A percentile compares a stretch with the other conserved stretches of the same genome.
phyloP scores from a whole-genome alignment of 345 rosid genomes.

The Kandelia obovata region DNA sequence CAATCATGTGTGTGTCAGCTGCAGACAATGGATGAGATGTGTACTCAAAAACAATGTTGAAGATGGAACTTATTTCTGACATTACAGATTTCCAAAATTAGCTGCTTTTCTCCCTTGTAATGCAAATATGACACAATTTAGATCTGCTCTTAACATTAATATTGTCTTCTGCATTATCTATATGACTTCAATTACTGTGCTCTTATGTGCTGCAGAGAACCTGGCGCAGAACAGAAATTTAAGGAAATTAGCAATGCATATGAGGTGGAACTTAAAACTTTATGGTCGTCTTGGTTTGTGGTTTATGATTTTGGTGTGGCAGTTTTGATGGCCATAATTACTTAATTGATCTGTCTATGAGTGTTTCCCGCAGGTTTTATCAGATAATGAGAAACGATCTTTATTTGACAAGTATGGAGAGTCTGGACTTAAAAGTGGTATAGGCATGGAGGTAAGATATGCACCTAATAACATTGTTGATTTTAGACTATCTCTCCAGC shows the following conservation, averaged over 20 bases:
- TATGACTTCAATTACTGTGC: neutral
- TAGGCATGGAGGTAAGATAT: slow-evolving; percentile 92
- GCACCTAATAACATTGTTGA: neutral
- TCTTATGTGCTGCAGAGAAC: slow-evolving; percentile 51
- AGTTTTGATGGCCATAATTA: neutral
- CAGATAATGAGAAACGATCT: slow-evolving; percentile 94
- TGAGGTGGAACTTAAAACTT: slow-evolving; percentile 52
- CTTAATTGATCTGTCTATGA: slow-evolving; percentile 10
- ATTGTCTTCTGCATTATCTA: neutral
- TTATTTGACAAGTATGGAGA: slow-evolving; percentile 94
- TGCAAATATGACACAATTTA: neutral
- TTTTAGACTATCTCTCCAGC: neutral
- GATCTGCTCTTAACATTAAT: neutral
- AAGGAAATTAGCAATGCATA: slow-evolving; percentile 98
- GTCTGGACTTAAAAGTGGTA: slow-evolving; percentile 93
- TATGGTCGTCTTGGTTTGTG: slow-evolving; percentile 11
- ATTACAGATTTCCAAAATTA: too few relatives aligned
- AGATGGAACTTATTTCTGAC: neutral
- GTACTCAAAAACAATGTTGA: too few relatives aligned
- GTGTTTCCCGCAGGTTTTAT: slow-evolving; percentile 58
- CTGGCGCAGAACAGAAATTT: slow-evolving; percentile 87
- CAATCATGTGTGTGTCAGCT: too few relatives aligned
- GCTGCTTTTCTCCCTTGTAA: too few relatives aligned
- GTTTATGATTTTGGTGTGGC: neutral
- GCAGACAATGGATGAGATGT: too few relatives aligned